Percentiles rank a stretch among this genome's conserved stretches.
Evolutionary conservation across 2,329 filamentous ascomycete species (phyloP).

Genomic region (Colletotrichum chlorophyti): DNA sequence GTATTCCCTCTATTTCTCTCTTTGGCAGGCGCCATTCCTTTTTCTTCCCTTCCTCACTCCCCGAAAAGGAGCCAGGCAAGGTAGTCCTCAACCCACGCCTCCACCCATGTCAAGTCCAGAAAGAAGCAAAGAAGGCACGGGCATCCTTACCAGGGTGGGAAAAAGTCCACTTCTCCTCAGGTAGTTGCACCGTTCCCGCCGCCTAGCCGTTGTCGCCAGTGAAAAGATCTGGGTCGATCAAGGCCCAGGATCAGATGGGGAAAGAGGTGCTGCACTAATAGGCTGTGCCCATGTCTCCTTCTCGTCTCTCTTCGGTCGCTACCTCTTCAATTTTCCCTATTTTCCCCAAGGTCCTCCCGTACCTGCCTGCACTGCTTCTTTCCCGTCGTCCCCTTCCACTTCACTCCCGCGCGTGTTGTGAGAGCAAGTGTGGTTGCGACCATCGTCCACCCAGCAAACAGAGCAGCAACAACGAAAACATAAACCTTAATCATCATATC

Average conservation of each 20-base stretch:
- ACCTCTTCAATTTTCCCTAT: conserved; percentile 21
- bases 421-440: conserved; percentile 18
- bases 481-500: neutral
- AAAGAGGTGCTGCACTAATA: conserved; percentile 10
- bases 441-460: conserved; percentile 13
- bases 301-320: neutral
- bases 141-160: conserved; percentile 10
- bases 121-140: conserved; percentile 10
- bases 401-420: conserved; percentile 12
- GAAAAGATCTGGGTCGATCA: conserved; percentile 8
- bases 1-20: neutral
- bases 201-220: conserved; percentile 19
- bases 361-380: conserved; percentile 1
- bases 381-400: conserved; percentile 6
- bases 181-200: conserved; percentile 21
- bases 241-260: conserved; percentile 12
- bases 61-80: conserved; percentile 18
- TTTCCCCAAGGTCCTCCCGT: conserved; percentile 22
- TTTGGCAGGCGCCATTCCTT: neutral
- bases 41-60: neutral
- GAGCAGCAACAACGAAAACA: too few relatives aligned
- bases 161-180: conserved; percentile 8
- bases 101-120: neutral
- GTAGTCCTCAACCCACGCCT: too few relatives aligned
- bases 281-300: conserved; percentile 19